Base-by-base conservation (phyloP, 2,329 filamentous ascomycete genomes). In the Diaporthe velutina region DNA sequence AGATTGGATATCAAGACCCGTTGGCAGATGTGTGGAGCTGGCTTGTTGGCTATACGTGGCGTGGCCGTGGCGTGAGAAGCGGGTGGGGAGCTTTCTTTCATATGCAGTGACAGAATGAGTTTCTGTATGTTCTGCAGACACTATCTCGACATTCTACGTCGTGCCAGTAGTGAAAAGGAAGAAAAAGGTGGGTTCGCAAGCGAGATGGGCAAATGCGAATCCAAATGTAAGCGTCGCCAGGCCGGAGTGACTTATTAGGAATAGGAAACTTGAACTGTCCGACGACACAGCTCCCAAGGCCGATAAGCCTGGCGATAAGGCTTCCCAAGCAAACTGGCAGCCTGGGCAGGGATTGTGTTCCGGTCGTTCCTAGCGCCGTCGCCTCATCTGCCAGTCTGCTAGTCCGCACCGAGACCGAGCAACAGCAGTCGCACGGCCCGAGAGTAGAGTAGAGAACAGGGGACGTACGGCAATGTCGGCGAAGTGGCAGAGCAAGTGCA, bases 231-330 rank as follows among this genome's bases (percentile, higher is more conserved):
- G 42, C 38, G 57, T 64, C 42, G 55, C 50, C 25, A 64, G 70
- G 9, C 70, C 33, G 25, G 19, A 33, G 42, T 54, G 48, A 45
- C 38, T 64, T 50, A 13, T 30, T 68, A 54, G 64, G 64, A 68
- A 68, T 68, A 38, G 64, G 64, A 68, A 54, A 54, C 48, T 67
- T 50, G 25, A 35, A 52, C 48, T 40, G 64, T 10, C 64, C 48
- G 64, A 30, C 64, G 45, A 54, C 48, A 68, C 64, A 68, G 64
- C 48, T 68, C 28, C 33, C 48, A 30, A 54, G 45, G 48, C 8
- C 48, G 64, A 68, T 68, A 68, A 68, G 64, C 64, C 64, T 28
- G 64, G 15, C 64, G 64, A 68, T 68, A 68, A 68, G 64, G 33
- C 64, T 22, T 67, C 64, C 33, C 64, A 40, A 38, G 64, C 64